Percentiles rank a stretch among this genome's conserved stretches.
Conservation (phyloP, 257 asterid genomes). For the Scutellaria galericulata region DNA sequence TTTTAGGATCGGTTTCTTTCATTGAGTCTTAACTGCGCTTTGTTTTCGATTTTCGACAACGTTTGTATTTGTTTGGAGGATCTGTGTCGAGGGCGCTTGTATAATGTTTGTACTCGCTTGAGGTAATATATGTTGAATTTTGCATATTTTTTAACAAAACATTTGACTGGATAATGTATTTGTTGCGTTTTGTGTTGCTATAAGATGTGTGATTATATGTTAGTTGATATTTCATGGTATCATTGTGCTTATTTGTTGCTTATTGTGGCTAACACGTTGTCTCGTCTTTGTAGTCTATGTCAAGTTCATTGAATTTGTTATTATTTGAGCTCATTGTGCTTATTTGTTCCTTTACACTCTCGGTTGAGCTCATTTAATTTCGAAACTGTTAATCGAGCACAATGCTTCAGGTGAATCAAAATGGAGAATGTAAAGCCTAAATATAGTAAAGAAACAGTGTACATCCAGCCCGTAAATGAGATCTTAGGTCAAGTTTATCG, state of each 20-base stretch:
- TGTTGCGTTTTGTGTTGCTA: neutral
- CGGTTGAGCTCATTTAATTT: too few species aligned
- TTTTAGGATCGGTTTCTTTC: conserved; percentile 21
- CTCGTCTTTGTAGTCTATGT: conserved; percentile 3
- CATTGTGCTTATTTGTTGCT: neutral
- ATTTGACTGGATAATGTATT: conserved; percentile 1
- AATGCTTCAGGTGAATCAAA: conserved; percentile 19
- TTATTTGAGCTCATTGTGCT: too few species aligned
- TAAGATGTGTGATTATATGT: neutral
- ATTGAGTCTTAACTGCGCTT: conserved; percentile 32
- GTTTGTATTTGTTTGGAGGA: conserved; percentile 17
- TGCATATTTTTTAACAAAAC: neutral
- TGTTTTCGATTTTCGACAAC: conserved; percentile 37
- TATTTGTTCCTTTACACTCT: too few species aligned
- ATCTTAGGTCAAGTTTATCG: too few species aligned
- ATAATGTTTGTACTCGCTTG: conserved; percentile 22
- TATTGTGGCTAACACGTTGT: neutral
- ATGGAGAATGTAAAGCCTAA: neutral
- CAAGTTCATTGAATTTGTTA: too few species aligned
- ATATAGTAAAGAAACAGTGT: neutral
- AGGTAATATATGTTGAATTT: conserved; percentile 23
- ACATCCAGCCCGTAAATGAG: too few species aligned
- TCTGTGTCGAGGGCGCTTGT: conserved; percentile 15
- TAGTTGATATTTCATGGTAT: conserved; percentile 1
- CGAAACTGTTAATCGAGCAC: neutral